Percentiles rank a stretch among this genome's conserved stretches.
Evolutionary conservation across 2,329 filamentous ascomycete genomes (phyloP).

Genomic region (Claviceps monticola): DNA sequence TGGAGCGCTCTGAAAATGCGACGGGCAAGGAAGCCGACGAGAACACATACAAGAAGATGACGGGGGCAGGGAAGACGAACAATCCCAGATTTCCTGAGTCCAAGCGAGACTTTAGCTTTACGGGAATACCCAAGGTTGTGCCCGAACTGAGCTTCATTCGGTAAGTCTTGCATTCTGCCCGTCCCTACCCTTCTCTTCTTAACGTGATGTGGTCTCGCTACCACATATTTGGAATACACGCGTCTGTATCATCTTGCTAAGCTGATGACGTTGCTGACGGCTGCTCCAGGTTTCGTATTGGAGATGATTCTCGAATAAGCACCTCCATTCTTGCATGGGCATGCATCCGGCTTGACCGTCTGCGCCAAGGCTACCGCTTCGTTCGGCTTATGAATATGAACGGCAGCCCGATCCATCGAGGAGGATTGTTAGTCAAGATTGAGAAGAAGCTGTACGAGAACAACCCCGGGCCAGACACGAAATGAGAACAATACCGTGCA

Average conservation of each 20-base stretch:
- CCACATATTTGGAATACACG: neutral
- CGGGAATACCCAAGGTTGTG: constrained; percentile 42
- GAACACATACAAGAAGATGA: constrained; percentile 46
- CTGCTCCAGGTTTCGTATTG: constrained; percentile 35
- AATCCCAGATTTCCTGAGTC: constrained; percentile 48
- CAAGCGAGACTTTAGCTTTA: constrained; percentile 44
- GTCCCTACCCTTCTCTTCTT: neutral
- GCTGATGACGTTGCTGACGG: neutral
- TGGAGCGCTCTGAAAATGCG: constrained; percentile 42
- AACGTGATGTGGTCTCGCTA: neutral
- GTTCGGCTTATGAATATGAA: constrained; percentile 33
- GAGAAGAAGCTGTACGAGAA: constrained; percentile 23
- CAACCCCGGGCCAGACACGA: neutral
- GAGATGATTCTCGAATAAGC: constrained; percentile 30
- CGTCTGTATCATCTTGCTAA: constrained; percentile 8
- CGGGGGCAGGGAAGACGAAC: constrained; percentile 38
- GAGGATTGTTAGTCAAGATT: constrained; percentile 38
- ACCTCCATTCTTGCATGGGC: constrained; percentile 37
- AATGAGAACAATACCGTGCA: neutral
- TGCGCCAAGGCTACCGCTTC: constrained; percentile 41
- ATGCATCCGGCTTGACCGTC: constrained; percentile 44
- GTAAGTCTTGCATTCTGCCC: constrained; percentile 31
- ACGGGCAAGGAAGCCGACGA: constrained; percentile 23
- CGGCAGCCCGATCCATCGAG: constrained; percentile 29
- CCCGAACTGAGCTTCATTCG: constrained; percentile 60